Base-by-base conservation (phyloP, 1,139 yeast genomes). In the Hansenula anomala region DNA sequence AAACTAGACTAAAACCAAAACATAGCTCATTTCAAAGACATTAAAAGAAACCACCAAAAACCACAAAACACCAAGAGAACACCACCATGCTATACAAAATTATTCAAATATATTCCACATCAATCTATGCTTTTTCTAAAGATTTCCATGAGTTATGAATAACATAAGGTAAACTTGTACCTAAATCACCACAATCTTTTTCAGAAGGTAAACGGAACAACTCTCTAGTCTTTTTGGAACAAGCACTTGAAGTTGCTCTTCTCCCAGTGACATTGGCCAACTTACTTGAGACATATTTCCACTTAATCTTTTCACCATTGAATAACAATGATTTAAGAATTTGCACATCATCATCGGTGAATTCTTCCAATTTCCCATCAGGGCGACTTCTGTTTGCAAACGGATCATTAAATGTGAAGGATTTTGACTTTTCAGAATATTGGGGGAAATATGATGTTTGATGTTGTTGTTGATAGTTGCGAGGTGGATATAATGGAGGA, bases 111-210 rank as follows among this genome's bases (percentile, higher is more conserved):
- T n/a, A n/a, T n/a, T n/a, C n/a, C n/a, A n/a, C n/a, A n/a, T n/a
- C n/a, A n/a, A n/a, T n/a, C n/a, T n/a, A n/a, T n/a, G n/a, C n/a
- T n/a, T n/a, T n/a, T n/a, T n/a, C n/a, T n/a, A n/a, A n/a, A n/a
- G n/a, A n/a, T 1, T 45, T 44, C 73, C 73, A 67, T 11, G 70
- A 65, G 19, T 59, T 53, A 12, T 66, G 64, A 3, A 67, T 66
- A 1, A 65, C 65, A 42, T 67, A 67, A 35, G 66, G 59, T 31
- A 67, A 46, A 36, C 67, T 60, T 2, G 67, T 58, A 10, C 64
- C 68, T 34, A 67, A 48, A 3, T 51, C 39, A 3, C 69, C 65
- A 6, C 62, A 48, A 6, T 58, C 51, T 36, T 64, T 69, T 7
- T 69, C 67, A 14, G 43, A 39, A 0, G 55, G 54, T 4, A 61